Evolutionary conservation across 176 grass and related monocot species (phyloP), one percentile per base, ranked within the genome.

Genomic region (Puya raimondii): DNA sequence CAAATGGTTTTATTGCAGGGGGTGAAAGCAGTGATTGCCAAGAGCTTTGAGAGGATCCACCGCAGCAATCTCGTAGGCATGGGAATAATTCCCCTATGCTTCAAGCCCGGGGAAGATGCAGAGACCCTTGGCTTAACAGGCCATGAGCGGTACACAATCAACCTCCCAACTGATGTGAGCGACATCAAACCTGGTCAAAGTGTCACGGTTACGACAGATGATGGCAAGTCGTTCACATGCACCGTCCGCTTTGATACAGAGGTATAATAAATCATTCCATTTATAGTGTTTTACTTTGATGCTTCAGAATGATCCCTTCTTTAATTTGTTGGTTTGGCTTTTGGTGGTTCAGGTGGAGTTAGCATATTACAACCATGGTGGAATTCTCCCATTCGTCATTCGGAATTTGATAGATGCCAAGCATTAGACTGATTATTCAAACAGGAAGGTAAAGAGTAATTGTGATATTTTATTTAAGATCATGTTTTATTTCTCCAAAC

Each of bases 1-100:
- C 25, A 71, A 49, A 79, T 86, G 72, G 51, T 66, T 81, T 71
- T 58, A 63, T 78, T 91, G 48, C 76, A 96, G 92, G 92, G 92
- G 63, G 92, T 96, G 42, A 96, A 96, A 75, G 92, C 92, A 22
- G 92, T 91, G 67, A 91, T 96, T 72, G 85, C 92, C 5, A 96
- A 96, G 73, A 96, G 88, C 53, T 96, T 96, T 80, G 92, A 96
- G 75, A 91, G 92, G 78, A 96, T 96, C 73, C 92, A 96, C 64
- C 85, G 92, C 47, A 96, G 92, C 79, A 96, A 96, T 74, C 92
- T 96, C 13, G 92, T 86, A 33, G 92, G 92, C 49, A 96, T 96
- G 92, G 92, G 92, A 69, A 96, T 96, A 50, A 63, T 96, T 17
- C 92, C 92, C 64, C 81, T 96, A 63, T 96, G 92, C 70, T 96